Evolutionary conservation across 495 filamentous ascomycete genomes (phyloP).

Genomic region (Penicillium flavigenum): DNA sequence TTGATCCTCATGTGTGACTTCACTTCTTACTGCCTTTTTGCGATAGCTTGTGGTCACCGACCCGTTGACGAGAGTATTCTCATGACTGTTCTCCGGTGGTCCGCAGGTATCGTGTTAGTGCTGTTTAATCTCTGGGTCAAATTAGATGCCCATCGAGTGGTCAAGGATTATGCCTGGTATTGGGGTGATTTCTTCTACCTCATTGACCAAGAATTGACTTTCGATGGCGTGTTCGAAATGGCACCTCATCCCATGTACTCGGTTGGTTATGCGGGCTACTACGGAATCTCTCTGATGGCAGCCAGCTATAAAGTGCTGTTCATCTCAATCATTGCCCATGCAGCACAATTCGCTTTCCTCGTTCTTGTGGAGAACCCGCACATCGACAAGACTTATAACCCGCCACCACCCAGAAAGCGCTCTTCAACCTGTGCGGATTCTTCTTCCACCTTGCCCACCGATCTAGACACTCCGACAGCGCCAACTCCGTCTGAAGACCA

Average conservation of each 20-base stretch:
- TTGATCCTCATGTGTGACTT: conserved; percentile 98
- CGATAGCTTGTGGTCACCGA: conserved; percentile 77
- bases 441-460: conserved; percentile 31
- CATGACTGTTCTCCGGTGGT: conserved; percentile 75
- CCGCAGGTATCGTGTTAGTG: conserved; percentile 74
- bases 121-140: conserved; percentile 99
- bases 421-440: conserved; percentile 40
- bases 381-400: conserved; percentile 97
- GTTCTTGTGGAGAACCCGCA: conserved; percentile 91
- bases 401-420: conserved; percentile 72
- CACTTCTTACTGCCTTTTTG: conserved; percentile 92
- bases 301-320: conserved; percentile 96
- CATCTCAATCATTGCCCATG: conserved; percentile 93
- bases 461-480: conserved; percentile 40
- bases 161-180: conserved; percentile 99
- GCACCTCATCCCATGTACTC: conserved; percentile 99
- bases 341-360: conserved; percentile 91
- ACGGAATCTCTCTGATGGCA: conserved; percentile 97
- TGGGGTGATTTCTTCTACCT: conserved; percentile 99
- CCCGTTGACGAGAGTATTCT: conserved; percentile 67
- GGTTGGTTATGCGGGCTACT: conserved; percentile 96
- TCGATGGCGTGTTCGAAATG: conserved; percentile 99
- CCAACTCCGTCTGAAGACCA: conserved; percentile 42
- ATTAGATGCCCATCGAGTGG: conserved; percentile 94
- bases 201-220: conserved; percentile 95